A percentile compares a stretch with the other conserved stretches of the same genome.
These are phyloP conservation scores for Xylariaceae sp. DNA, from an alignment of 2,329 filamentous ascomycete species.

Conservation along the genomic window DNA sequence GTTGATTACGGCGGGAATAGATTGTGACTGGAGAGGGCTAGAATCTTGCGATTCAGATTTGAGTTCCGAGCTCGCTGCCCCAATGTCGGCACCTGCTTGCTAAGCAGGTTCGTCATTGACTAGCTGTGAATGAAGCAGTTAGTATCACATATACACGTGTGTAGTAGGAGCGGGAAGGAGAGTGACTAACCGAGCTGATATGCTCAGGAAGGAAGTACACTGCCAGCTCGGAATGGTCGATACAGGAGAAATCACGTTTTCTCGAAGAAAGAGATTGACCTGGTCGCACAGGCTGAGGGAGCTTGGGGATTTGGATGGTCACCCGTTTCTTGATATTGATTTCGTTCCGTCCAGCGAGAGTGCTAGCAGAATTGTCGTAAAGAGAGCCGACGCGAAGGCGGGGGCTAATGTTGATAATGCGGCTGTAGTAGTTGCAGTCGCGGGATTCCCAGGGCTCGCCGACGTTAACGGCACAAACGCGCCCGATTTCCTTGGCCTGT, in stretches of 20 bases:
- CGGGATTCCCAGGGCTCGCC: neutral
- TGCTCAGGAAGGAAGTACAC: neutral
- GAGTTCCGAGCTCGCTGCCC: conserved; percentile 2
- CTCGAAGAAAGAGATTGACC: neutral
- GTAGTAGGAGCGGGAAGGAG: neutral
- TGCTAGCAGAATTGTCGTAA: too few species aligned
- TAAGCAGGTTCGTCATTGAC: conserved; percentile 19
- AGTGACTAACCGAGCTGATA: conserved; percentile 5
- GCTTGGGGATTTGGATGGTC: conserved; percentile 7
- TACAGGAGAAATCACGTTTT: conserved; percentile 3
- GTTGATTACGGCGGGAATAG: neutral
- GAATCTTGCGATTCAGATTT: neutral
- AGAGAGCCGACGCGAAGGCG: neutral
- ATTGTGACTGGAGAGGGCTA: neutral
- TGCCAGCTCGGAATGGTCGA: neutral
- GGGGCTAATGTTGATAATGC: neutral
- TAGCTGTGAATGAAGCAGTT: conserved; percentile 6
- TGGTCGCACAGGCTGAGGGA: neutral
- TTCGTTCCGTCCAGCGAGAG: too few species aligned
- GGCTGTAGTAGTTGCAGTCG: neutral
- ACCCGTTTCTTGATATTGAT: neutral
- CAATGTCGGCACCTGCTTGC: conserved; percentile 12
- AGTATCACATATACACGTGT: neutral
- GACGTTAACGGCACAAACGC: neutral
- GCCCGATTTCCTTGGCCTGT: neutral